These are phyloP conservation scores for Epichloe festucae DNA, from an alignment of 2,329 filamentous ascomycete species.

Conservation along the genomic window DNA sequence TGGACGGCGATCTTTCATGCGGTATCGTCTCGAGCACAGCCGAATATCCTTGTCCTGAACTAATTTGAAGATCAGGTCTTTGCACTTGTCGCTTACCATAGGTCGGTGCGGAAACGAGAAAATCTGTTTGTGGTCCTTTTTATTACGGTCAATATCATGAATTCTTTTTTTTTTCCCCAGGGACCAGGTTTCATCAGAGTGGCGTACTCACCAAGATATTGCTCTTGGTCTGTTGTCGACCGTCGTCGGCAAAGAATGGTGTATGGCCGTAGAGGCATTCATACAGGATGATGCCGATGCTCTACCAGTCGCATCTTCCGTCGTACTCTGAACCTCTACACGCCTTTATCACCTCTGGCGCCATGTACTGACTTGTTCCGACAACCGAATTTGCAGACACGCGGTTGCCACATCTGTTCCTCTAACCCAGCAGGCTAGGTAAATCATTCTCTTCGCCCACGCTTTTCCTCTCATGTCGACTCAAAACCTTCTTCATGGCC, in stretches of 20 bases:
- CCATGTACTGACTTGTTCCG: constrained; percentile 97
- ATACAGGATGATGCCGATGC: constrained; percentile 84
- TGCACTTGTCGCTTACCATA: constrained; percentile 54
- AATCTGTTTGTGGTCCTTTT: constrained; percentile 53
- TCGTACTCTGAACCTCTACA: constrained; percentile 47
- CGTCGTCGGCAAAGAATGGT: constrained; percentile 72
- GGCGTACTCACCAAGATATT: constrained; percentile 57
- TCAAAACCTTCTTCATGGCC: constrained; percentile 17
- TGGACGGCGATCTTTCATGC: constrained; percentile 42
- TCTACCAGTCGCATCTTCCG: constrained; percentile 94
- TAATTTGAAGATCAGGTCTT: constrained; percentile 62
- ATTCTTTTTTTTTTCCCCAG: too few relatives aligned
- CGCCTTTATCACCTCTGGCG: constrained; percentile 72
- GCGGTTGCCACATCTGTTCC: constrained; percentile 55
- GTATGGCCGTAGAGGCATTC: constrained; percentile 91
- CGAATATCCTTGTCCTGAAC: constrained; percentile 64
- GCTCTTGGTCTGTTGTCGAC: constrained; percentile 67
- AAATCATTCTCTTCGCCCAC: constrained; percentile 16
- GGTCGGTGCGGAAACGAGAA: constrained; percentile 59
- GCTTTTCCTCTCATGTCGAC: constrained; percentile 21
- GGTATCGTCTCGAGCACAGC: constrained; percentile 65
- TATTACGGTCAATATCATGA: not conserved
- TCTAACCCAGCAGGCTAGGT: constrained; percentile 48
- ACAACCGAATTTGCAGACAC: constrained; percentile 74
- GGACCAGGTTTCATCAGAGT: too few relatives aligned